phyloP scores from a whole-genome alignment of 192 early-diverging fungal species.

The Mortierella antarctica region DNA sequence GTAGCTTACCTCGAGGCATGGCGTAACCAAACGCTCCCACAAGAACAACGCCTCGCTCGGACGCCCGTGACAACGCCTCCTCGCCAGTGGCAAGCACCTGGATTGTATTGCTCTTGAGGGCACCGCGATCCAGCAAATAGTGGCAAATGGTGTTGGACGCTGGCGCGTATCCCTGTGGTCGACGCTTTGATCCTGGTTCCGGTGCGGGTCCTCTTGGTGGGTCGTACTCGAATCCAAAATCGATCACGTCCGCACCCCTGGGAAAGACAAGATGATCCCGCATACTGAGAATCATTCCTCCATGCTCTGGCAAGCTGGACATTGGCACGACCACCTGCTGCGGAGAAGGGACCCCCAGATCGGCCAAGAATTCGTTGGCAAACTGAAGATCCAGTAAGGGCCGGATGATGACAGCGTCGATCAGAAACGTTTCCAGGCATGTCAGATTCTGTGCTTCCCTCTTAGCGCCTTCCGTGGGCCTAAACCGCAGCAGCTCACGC shows the following conservation, averaged over 20 bases:
- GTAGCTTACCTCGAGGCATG: slow-evolving; percentile 64
- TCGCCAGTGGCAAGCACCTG: slow-evolving; percentile 64
- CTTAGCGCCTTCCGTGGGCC: slow-evolving; percentile 66
- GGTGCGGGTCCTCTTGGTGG: slow-evolving; percentile 37
- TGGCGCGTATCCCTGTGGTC: slow-evolving; percentile 45
- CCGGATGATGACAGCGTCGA: slow-evolving; percentile 71
- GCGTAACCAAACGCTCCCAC: slow-evolving; percentile 70
- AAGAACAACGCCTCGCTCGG: slow-evolving; percentile 42
- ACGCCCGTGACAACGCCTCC: slow-evolving; percentile 24
- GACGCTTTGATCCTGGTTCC: slow-evolving; percentile 33
- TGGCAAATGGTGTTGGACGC: slow-evolving; percentile 58
- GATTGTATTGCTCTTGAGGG: slow-evolving; percentile 69
- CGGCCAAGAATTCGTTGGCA: slow-evolving; percentile 61
- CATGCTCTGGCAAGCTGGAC: slow-evolving; percentile 77
- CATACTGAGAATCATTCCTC: slow-evolving; percentile 78
- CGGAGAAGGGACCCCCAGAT: slow-evolving; percentile 57
- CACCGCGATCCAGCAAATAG: slow-evolving; percentile 76
- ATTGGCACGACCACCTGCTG: slow-evolving; percentile 70
- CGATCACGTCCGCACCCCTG: slow-evolving; percentile 49
- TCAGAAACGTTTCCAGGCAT: slow-evolving; percentile 68
- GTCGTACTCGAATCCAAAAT: slow-evolving; percentile 54
- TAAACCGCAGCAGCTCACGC: slow-evolving; percentile 65
- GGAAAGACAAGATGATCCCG: slow-evolving; percentile 69
- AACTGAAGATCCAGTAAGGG: slow-evolving; percentile 60
- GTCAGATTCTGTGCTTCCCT: slow-evolving; percentile 67